Evolutionary conservation across 352 stramenopile genomes (phyloP), one percentile per base, ranked within the genome.

Genomic region (Phytophthora lateralis): DNA sequence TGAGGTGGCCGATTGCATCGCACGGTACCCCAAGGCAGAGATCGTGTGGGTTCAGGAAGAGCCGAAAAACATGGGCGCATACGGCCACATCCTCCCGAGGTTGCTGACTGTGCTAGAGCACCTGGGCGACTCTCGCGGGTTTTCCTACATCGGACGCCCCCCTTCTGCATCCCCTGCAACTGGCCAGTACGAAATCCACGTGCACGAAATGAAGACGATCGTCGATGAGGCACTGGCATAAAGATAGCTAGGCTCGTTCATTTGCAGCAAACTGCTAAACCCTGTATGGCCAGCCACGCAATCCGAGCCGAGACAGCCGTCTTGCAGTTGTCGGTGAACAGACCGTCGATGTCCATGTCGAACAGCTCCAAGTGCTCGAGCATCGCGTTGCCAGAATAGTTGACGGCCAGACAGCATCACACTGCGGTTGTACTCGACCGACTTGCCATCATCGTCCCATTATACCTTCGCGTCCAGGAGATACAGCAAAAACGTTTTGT

Each of bases 11-110:
- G 70, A 90, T n/a, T 91, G 85, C 54, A 84, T 90, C 12, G 72
- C 76, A 24, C 78, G 82, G 43, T 99, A 99, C 71, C 72, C 84
- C 8, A 99, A 99, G 59, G 97, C 97, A 11, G 73, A 98, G 58
- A 76, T 99, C 29, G 80, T 99, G 21, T 99, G 95, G 93, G 87
- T 95, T 12, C 98, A 99, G 73, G 97, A 99, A 72, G 97, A 99
- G 65, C 96, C 91, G 18, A 98, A 98, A 75, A 99, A 99, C 71
- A 99, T 99, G 96, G 98, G 98, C 17, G 85, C 92, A 24, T 99
- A 97, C 76, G 81, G 77, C 10, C 99, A 97, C 58, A 81, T 98
- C 6, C 78, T 86, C 15, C 90, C 97, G 21, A 87, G 97, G 27
- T 84, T 99, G 59, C 85, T 95, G 60, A 99, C 97, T 0, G 87